These are phyloP conservation scores for Calonectria hongkongensis DNA, from an alignment of 2,329 filamentous ascomycete species.

Conservation along the genomic window DNA sequence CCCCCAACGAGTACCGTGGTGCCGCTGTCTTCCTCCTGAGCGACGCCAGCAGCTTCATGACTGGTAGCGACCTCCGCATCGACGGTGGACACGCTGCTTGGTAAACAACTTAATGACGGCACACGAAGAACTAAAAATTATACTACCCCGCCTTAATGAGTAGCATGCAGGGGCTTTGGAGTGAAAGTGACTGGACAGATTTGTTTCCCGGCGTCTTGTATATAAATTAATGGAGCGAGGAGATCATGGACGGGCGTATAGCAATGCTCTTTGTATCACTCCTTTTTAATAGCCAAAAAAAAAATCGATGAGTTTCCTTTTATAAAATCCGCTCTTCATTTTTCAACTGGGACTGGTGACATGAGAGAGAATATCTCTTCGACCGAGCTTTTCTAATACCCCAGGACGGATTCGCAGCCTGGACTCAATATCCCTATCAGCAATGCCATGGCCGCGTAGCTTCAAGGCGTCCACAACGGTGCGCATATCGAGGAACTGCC, in stretches of 20 bases:
- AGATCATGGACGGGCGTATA: constrained; percentile 44
- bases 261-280: constrained; percentile 38
- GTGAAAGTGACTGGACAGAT: constrained; percentile 23
- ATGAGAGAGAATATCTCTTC: constrained; percentile 62
- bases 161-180: constrained; percentile 24
- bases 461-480: constrained; percentile 68
- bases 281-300: constrained; percentile 32
- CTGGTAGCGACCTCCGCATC: constrained; percentile 81
- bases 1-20: constrained; percentile 81
- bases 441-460: constrained; percentile 64
- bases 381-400: constrained; percentile 67
- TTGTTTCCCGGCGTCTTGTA: constrained; percentile 45
- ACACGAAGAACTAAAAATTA: constrained; percentile 14
- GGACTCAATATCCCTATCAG: constrained; percentile 66
- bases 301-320: constrained; percentile 31
- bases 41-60: constrained; percentile 84
- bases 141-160: constrained; percentile 14
- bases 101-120: constrained; percentile 59
- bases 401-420: constrained; percentile 67
- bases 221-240: constrained; percentile 41
- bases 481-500: constrained; percentile 69
- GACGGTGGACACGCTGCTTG: constrained; percentile 82
- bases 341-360: constrained; percentile 53
- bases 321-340: background rate
- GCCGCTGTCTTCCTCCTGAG: constrained; percentile 84